A percentile compares a stretch with the other conserved stretches of the same genome.
Evolutionary conservation across 2,329 filamentous ascomycete genomes (phyloP).

Genomic region (Beauveria sp.): DNA sequence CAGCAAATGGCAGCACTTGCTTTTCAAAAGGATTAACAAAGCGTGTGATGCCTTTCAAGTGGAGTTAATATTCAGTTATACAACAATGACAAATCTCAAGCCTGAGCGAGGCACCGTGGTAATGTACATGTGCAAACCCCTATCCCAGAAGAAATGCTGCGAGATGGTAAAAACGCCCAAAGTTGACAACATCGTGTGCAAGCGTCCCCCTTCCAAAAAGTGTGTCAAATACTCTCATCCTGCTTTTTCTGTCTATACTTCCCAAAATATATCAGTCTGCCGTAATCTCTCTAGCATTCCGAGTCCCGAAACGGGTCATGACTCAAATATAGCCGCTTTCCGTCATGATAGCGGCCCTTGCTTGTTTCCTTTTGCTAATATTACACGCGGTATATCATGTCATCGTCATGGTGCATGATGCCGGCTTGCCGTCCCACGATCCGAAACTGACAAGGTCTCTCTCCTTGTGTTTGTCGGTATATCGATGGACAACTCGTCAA

Average conservation of each 20-base stretch:
- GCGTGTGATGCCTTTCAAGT: background rate
- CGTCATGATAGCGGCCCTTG: background rate
- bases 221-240: background rate
- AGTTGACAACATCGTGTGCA: slow-evolving; percentile 3
- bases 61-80: slow-evolving; percentile 10
- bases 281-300: background rate
- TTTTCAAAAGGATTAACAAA: background rate
- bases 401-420: slow-evolving; percentile 6
- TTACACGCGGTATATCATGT: slow-evolving; percentile 7
- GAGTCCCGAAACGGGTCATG: background rate
- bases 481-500: background rate
- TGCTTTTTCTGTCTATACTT: slow-evolving; percentile 4
- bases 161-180: slow-evolving; percentile 9
- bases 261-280: background rate
- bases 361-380: slow-evolving; percentile 1
- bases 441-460: background rate
- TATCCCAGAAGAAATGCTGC: slow-evolving; percentile 1
- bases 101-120: slow-evolving; percentile 6
- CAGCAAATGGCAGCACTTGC: background rate
- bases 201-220: background rate
- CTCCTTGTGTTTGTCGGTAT: background rate
- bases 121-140: slow-evolving; percentile 10
- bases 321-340: background rate
- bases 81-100: slow-evolving; percentile 10
- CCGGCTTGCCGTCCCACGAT: background rate